Conservation (phyloP, 225 moss, liverwort and hornwort genomes). For the Takakia lepidozioides region DNA sequence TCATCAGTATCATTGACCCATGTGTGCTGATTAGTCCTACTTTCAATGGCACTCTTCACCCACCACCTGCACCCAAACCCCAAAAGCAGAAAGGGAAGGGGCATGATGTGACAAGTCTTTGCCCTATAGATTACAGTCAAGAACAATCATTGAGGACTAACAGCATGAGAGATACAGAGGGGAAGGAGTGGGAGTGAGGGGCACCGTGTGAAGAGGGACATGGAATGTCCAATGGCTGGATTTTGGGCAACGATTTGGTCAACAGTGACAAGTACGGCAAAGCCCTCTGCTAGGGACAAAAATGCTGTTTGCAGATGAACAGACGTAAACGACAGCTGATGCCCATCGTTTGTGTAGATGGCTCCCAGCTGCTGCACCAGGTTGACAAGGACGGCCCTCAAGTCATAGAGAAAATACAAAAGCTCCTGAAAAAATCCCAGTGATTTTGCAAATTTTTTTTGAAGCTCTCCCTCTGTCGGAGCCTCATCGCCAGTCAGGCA, state of each 20-base stretch:
- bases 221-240: constrained; percentile 67
- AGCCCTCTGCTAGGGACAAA: constrained; percentile 64
- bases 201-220: constrained; percentile 83
- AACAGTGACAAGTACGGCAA: constrained; percentile 60
- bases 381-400: constrained; percentile 65
- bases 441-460: constrained; percentile 71
- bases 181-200: background rate
- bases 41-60: no score
- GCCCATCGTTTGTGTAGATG: constrained; percentile 55
- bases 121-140: no score
- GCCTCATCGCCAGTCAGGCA: constrained; percentile 52
- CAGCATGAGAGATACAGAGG: no score
- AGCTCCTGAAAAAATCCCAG: constrained; percentile 67
- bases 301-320: constrained; percentile 67
- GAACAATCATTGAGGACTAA: no score
- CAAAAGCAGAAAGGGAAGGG: no score
- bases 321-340: constrained; percentile 51
- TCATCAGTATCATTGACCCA: no score
- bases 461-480: constrained; percentile 75
- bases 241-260: constrained; percentile 92
- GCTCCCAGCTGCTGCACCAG: constrained; percentile 77
- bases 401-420: constrained; percentile 41
- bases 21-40: no score
- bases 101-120: no score
- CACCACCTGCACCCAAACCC: no score